Evolutionary conservation across 441 rosid genomes (phyloP), one percentile per base, ranked within the genome.

Genomic region (Macaranga tanarius): DNA sequence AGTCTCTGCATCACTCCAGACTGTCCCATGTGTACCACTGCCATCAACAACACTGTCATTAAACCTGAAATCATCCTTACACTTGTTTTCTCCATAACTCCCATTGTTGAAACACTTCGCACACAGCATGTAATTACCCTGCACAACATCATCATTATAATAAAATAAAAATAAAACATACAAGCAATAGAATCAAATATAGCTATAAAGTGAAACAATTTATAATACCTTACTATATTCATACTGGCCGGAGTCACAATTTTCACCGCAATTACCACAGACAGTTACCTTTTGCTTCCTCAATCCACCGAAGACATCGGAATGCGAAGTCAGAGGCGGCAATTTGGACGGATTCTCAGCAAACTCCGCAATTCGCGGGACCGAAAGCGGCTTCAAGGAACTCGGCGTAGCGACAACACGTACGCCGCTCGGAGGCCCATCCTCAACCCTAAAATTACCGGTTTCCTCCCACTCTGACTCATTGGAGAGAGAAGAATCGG

Each of bases 1-100:
- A 73, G 78, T 87, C 86, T 95, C 99, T 52, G 85, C 90, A 79
- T 95, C 99, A 1, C 88, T 91, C 98, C 98, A 95, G 31, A 72
- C 78, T 77, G 86, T 80, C 75, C 77, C 83, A 77, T 71, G 26
- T 45, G 77, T 62, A 56, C 20, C 62, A 57, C 9, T 62, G 55
- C 56, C 75, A 26, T 68, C 77, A 47, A 22, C 56, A 63, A 23
- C 57, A 64, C 73, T 34, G 38, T 86, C 87, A 78, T 66, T 81
- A 47, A 84, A 70, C 80, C 79, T 81, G 77, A 91, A 95, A 83
- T 86, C 90, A 74, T 81, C 90, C 74, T 66, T 70, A 40, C 82
- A 78, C 59, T 78, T 87, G 71, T 82, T 81, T 79, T 95, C 93
- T 62, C 97, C 97, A 73, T 62, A 82, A 64, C 76, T 82, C 64